phyloP scores from a whole-genome alignment of 805 yeast species.

The Diddensiella santjacobensis region DNA sequence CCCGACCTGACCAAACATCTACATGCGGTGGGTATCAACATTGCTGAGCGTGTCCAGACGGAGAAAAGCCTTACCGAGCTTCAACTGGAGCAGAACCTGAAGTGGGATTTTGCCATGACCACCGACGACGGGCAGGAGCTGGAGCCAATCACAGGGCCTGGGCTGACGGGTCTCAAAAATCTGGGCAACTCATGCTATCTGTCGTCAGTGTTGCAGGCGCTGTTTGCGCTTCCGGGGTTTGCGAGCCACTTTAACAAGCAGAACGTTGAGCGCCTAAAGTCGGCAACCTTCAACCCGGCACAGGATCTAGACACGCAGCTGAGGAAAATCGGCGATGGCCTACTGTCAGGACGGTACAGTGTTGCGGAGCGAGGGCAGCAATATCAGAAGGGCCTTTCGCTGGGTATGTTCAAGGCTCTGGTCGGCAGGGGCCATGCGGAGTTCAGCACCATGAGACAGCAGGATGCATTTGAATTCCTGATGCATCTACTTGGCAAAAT shows the following conservation, averaged over 20 bases:
- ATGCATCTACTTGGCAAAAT: slow-evolving; percentile 60
- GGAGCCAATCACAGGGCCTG: slow-evolving; percentile 66
- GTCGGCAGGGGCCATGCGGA: slow-evolving; percentile 79
- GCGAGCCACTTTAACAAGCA: slow-evolving; percentile 25
- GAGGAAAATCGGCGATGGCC: slow-evolving; percentile 74
- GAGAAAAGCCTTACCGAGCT: slow-evolving; percentile 86
- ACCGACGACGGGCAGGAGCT: slow-evolving; percentile 64
- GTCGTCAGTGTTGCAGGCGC: slow-evolving; percentile 71
- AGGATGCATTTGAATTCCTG: slow-evolving; percentile 92
- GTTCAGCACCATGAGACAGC: slow-evolving; percentile 83
- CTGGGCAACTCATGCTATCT: slow-evolving; percentile 92
- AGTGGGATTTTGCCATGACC: slow-evolving; percentile 87
- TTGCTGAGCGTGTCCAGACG: slow-evolving; percentile 54
- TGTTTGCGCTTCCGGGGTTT: slow-evolving; percentile 45
- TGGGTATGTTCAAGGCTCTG: slow-evolving; percentile 67
- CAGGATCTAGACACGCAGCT: slow-evolving; percentile 70
- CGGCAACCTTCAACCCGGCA: slow-evolving; percentile 44
- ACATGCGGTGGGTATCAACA: slow-evolving; percentile 63
- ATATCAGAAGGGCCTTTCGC: slow-evolving; percentile 75
- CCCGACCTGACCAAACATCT: slow-evolving; percentile 51
- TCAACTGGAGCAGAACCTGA: slow-evolving; percentile 87
- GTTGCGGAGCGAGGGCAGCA: slow-evolving; percentile 38
- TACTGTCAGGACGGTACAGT: slow-evolving; percentile 70
- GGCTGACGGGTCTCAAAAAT: slow-evolving; percentile 79
- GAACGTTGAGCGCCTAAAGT: slow-evolving; percentile 10